phyloP scores from a whole-genome alignment of 495 filamentous ascomycete genomes.

The Penicillium arizonense region DNA sequence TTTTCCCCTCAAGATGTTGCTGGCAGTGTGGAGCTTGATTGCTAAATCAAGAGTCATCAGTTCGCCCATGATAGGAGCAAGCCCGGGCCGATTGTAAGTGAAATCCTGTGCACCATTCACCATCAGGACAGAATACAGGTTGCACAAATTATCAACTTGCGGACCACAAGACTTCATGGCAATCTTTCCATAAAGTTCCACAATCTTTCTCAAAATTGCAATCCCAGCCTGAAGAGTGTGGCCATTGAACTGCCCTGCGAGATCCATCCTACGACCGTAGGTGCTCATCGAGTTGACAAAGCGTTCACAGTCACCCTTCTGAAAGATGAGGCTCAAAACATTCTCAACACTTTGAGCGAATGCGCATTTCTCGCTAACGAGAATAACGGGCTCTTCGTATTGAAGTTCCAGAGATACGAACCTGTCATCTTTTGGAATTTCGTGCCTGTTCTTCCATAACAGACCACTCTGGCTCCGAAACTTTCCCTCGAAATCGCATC shows the following conservation, averaged over 20 bases:
- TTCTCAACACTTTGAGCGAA: background rate
- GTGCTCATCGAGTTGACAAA: background rate
- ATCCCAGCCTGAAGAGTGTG: background rate
- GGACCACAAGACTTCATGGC: background rate
- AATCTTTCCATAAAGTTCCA: background rate
- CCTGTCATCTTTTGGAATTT: background rate
- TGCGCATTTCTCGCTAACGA: background rate
- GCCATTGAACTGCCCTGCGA: too few species aligned
- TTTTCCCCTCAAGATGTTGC: background rate
- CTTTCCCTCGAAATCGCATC: background rate
- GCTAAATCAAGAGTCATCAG: background rate
- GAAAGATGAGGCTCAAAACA: slow-evolving; percentile 1
- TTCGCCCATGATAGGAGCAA: too few species aligned
- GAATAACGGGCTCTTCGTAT: background rate
- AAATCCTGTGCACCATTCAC: too few species aligned
- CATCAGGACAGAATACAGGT: too few species aligned
- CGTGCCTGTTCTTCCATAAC: slow-evolving; percentile 7
- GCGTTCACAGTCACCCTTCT: background rate
- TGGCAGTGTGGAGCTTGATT: background rate
- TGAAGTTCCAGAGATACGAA: slow-evolving; percentile 1
- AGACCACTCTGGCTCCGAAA: slow-evolving; percentile 6
- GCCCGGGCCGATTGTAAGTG: too few species aligned
- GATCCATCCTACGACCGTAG: too few species aligned
- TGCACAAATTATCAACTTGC: too few species aligned
- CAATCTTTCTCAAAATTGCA: background rate